Base-by-base conservation (phyloP, 2,329 filamentous ascomycete species). In the Clarireedia monteithiana region DNA sequence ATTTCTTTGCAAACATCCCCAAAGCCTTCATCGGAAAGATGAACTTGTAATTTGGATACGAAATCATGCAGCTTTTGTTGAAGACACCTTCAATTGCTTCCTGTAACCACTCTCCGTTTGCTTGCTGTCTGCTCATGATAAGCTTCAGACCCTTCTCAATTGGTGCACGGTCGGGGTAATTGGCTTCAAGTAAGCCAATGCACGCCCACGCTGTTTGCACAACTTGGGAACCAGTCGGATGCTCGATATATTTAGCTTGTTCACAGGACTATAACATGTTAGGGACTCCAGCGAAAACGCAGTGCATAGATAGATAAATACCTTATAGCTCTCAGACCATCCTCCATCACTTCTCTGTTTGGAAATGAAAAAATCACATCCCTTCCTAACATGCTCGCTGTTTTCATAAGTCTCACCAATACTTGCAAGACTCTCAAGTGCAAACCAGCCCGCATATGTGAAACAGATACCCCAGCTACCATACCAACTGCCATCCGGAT, bases 61-160 rank as follows among this genome's bases (percentile, higher is more conserved):
- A 94, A 62, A 99, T 99, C 90, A 96, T 97, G 77, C 92, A 97
- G 67, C 86, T 94, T 77, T 96, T 96, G 74, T 99, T 99, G 74
- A 99, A 99, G 10, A 99, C 94, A 2, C 94, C 94, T 71, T 99
- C 94, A 65, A 99, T 97, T 0, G 88, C 86, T 72, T 97, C 94
- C 69, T 96, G 91, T 63, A 88, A 70, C 94, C 94, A 99, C 74
- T 96, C 91, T 36, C 94, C 94, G 67, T 96, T 96, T 2, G 77
- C 69, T 71, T 90, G 85, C 74, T 99, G 94, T 49, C 92, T 81
- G 30, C 79, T 74, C 85, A 96, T 92, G 60, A 99, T 81, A 65
- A 99, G 76, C 69, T 80, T 82, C 67, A 96, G 77, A 1, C 87
- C 94, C 63, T 77, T 85, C 65, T 82, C 80, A 44, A 99, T 76